Evolutionary conservation across 805 yeast species (phyloP).

Genomic region (Yamadazyma laniorum): DNA sequence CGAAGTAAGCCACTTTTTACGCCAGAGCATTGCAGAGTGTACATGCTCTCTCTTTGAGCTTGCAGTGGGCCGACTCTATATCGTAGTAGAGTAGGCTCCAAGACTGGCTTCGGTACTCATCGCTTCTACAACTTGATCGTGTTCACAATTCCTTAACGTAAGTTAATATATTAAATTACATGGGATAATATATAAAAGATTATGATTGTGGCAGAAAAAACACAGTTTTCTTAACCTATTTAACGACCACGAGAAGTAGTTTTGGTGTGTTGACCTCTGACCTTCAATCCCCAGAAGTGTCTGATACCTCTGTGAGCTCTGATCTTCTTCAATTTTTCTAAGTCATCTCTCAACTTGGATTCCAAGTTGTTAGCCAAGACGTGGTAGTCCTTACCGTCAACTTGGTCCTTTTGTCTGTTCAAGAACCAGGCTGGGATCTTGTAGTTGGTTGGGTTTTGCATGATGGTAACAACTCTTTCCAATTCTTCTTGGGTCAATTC

Average conservation of each 20-base stretch:
- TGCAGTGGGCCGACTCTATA: no score
- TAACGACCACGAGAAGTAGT: slow-evolving; percentile 94
- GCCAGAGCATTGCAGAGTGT: no score
- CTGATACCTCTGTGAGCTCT: slow-evolving; percentile 99
- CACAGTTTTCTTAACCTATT: slow-evolving; percentile 3
- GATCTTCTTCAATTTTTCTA: slow-evolving; percentile 99
- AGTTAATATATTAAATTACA: slow-evolving; percentile 20
- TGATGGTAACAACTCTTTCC: slow-evolving; percentile 99
- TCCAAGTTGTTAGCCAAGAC: slow-evolving; percentile 98
- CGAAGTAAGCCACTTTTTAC: no score
- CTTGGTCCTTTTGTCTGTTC: slow-evolving; percentile 98
- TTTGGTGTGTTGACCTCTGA: slow-evolving; percentile 99
- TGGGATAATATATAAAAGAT: slow-evolving; percentile 12
- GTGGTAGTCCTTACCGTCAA: slow-evolving; percentile 99
- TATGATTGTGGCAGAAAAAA: no score
- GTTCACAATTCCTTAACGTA: no score
- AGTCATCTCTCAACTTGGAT: slow-evolving; percentile 99
- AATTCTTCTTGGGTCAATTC: slow-evolving; percentile 99
- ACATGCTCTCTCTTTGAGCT: no score
- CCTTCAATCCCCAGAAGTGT: slow-evolving; percentile 99
- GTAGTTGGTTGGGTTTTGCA: slow-evolving; percentile 99
- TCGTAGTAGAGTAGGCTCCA: no score
- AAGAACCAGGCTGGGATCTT: slow-evolving; percentile 99
- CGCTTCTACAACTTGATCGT: no score
- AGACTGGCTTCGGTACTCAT: no score